Percentiles rank a stretch among this genome's conserved stretches.
Evolutionary conservation across 352 stramenopile species (phyloP).

Genomic region (Phytophthora ramorum): DNA sequence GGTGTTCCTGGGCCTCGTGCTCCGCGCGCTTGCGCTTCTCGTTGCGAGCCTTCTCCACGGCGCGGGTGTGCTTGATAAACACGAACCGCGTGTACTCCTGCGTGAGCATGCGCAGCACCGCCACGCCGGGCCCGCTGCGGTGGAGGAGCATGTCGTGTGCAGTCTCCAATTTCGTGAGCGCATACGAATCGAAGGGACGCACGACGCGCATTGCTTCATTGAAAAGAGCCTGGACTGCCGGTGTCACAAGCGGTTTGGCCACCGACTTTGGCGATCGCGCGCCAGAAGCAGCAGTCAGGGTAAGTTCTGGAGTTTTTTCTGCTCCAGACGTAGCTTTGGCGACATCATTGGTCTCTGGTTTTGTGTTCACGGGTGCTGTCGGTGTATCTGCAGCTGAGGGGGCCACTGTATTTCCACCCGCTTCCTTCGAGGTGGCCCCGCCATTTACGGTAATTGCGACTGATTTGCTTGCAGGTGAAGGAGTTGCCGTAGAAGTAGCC

Average conservation of each 20-base stretch:
- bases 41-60: conserved; percentile 68
- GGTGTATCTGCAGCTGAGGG: background rate
- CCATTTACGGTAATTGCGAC: background rate
- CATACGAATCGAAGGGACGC: conserved; percentile 76
- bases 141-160: conserved; percentile 64
- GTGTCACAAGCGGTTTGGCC: conserved; percentile 31
- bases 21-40: conserved; percentile 79
- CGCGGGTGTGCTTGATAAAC: conserved; percentile 84
- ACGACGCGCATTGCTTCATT: conserved; percentile 70
- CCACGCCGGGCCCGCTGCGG: conserved; percentile 67
- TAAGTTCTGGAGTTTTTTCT: background rate
- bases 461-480: background rate
- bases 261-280: conserved; percentile 13
- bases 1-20: conserved; percentile 61
- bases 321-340: conserved; percentile 16
- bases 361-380: background rate
- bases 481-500: background rate
- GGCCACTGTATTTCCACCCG: conserved; percentile 2
- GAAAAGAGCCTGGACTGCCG: conserved; percentile 58
- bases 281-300: background rate
- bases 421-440: conserved; percentile 2
- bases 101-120: conserved; percentile 70
- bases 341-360: conserved; percentile 2
- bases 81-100: conserved; percentile 89
- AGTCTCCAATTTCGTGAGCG: conserved; percentile 65